phyloP scores from a whole-genome alignment of 148 eudicot species.

The Amaranthus cruentus region DNA sequence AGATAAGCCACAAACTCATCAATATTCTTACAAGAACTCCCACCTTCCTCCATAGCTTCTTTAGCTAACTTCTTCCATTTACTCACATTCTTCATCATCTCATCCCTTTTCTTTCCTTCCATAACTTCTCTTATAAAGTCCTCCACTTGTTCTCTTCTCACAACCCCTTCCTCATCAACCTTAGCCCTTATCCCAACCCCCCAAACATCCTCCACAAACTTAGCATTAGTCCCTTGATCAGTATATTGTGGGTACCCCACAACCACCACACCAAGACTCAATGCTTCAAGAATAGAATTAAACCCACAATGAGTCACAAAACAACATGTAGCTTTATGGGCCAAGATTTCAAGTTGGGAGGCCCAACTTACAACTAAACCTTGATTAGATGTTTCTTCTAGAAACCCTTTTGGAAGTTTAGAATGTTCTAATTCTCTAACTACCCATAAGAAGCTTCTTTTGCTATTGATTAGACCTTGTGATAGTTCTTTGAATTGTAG shows the following conservation, averaged over 20 bases:
- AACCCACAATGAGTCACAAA: constrained; percentile 61
- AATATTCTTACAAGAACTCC: constrained; percentile 50
- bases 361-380: constrained; percentile 53
- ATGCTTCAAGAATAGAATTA: constrained; percentile 52
- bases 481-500: constrained; percentile 50
- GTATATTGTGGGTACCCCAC: constrained; percentile 54
- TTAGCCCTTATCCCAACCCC: constrained; percentile 40
- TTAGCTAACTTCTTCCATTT: constrained; percentile 51
- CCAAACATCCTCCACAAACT: constrained; percentile 66
- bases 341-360: constrained; percentile 45
- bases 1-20: constrained; percentile 34
- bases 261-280: constrained; percentile 53
- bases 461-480: constrained; percentile 27
- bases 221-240: constrained; percentile 53
- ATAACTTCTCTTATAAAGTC: constrained; percentile 41
- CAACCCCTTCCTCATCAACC: constrained; percentile 33
- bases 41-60: constrained; percentile 54
- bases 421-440: constrained; percentile 37
- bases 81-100: constrained; percentile 35
- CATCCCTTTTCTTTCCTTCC: constrained; percentile 41
- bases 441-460: constrained; percentile 52
- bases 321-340: constrained; percentile 44
- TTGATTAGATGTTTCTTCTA: constrained; percentile 8
- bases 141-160: constrained; percentile 29
- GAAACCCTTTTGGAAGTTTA: constrained; percentile 40